A percentile compares a stretch with the other conserved stretches of the same genome.
Conservation (phyloP, 176 grass and related monocot genomes). For the Oryza brachyantha region DNA sequence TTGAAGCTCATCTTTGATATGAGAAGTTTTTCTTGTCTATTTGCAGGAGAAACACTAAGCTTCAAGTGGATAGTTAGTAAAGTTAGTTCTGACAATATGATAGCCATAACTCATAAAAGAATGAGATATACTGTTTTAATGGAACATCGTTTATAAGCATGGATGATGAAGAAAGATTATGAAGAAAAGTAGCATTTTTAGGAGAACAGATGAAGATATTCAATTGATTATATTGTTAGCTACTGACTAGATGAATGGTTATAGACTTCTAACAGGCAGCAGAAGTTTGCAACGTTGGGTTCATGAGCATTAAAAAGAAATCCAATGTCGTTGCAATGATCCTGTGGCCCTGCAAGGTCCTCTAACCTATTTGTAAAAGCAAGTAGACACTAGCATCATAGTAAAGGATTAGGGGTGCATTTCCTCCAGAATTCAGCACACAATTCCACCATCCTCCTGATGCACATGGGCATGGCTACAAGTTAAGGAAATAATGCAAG, state of each 20-base stretch:
- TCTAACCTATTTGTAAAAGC: neutral
- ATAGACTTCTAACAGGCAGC: neutral
- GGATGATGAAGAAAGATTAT: neutral
- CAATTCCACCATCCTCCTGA: no score
- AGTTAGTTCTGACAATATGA: slow-evolving; percentile 20
- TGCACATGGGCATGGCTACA: no score
- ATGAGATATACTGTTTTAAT: neutral
- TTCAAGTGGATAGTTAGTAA: slow-evolving; percentile 56
- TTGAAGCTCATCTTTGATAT: slow-evolving; percentile 70
- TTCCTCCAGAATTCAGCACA: no score
- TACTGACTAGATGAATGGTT: slow-evolving; percentile 6
- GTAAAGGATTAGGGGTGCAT: neutral
- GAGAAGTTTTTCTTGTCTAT: slow-evolving; percentile 38
- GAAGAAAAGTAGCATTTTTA: neutral
- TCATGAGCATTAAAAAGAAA: neutral
- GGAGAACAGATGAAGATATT: neutral
- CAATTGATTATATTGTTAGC: neutral
- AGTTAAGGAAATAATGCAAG: no score
- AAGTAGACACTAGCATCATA: neutral
- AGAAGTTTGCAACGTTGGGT: neutral
- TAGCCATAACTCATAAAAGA: slow-evolving; percentile 1
- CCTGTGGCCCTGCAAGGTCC: slow-evolving; percentile 2
- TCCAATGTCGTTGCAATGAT: neutral
- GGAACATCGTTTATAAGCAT: neutral
- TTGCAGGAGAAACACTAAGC: slow-evolving; percentile 42